Conservation (phyloP, 23 red algal species). For the Gracilariopsis chorda region DNA sequence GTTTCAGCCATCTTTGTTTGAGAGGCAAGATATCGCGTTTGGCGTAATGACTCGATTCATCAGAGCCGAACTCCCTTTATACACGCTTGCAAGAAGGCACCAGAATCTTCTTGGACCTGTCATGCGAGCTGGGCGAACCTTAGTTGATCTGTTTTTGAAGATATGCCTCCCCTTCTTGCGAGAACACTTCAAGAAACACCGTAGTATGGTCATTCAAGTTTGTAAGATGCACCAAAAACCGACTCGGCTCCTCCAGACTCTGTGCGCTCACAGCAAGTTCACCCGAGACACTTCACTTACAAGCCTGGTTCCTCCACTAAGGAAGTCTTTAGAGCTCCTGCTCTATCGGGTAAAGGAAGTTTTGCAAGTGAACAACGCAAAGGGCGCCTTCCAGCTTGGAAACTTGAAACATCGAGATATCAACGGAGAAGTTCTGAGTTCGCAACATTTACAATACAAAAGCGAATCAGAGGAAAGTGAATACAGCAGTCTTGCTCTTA, state of each 20-base stretch:
- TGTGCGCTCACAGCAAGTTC: conserved; percentile 63
- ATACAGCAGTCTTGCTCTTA: conserved; percentile 30
- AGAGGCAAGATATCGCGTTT: conserved; percentile 2
- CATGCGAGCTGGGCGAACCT: conserved; percentile 61
- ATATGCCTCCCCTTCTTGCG: conserved; percentile 38
- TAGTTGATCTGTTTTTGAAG: conserved; percentile 58
- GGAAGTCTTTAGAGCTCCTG: conserved; percentile 61
- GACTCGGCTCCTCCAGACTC: conserved; percentile 44
- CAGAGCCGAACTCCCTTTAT: conserved; percentile 43
- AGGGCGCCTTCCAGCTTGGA: conserved; percentile 50
- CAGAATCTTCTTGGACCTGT: conserved; percentile 39
- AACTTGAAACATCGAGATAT: conserved; percentile 60
- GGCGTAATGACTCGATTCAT: conserved; percentile 33
- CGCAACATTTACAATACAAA: conserved; percentile 48
- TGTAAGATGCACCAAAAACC: conserved; percentile 62
- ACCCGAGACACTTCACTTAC: conserved; percentile 51
- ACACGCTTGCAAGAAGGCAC: conserved; percentile 35
- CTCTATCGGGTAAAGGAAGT: conserved; percentile 50
- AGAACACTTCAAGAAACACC: conserved; percentile 36
- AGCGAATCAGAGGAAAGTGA: conserved; percentile 53
- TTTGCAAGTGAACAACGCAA: conserved; percentile 40
- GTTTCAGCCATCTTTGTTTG: conserved; percentile 16
- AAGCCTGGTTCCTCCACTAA: conserved; percentile 46
- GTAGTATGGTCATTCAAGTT: conserved; percentile 36
- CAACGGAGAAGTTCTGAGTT: conserved; percentile 51